Conservation (phyloP, 345 rosid genomes). For the Schrenkiella parvula region DNA sequence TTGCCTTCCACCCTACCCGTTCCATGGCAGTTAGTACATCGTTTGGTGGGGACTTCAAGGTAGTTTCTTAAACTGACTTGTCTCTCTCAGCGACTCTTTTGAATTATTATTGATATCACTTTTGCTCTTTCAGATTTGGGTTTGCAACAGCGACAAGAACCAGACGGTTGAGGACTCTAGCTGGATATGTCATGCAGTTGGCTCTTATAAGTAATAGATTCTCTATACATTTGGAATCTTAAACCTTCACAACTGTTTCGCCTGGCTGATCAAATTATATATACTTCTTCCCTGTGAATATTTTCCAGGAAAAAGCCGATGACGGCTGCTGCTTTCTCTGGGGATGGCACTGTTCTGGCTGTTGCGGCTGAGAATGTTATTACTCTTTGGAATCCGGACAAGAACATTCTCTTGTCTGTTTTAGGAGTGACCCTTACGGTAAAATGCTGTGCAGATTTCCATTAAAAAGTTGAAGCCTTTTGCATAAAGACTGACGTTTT, state of each 20-base stretch:
- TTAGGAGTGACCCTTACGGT: slow-evolving; percentile 69
- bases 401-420: slow-evolving; percentile 72
- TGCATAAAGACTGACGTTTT: neutral
- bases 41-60: slow-evolving; percentile 93
- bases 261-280: neutral
- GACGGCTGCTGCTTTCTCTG: slow-evolving; percentile 94
- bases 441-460: neutral
- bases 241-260: neutral
- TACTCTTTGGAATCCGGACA: slow-evolving; percentile 86
- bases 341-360: slow-evolving; percentile 94
- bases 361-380: slow-evolving; percentile 89
- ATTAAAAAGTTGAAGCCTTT: neutral
- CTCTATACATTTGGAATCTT: neutral
- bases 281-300: neutral
- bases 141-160: slow-evolving; percentile 42
- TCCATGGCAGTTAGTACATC: slow-evolving; percentile 82
- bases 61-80: slow-evolving; percentile 28
- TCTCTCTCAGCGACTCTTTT: neutral
- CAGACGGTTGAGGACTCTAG: slow-evolving; percentile 43
- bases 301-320: slow-evolving; percentile 67
- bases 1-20: slow-evolving; percentile 71
- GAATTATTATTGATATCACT: neutral
- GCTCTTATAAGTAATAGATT: slow-evolving; percentile 73
- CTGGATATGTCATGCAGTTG: slow-evolving; percentile 91
- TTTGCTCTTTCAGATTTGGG: slow-evolving; percentile 62